A percentile compares a stretch with the other conserved stretches of the same genome.
phyloP scores from a whole-genome alignment of 2,329 filamentous ascomycete genomes.

The Penicillium brasilianum region DNA sequence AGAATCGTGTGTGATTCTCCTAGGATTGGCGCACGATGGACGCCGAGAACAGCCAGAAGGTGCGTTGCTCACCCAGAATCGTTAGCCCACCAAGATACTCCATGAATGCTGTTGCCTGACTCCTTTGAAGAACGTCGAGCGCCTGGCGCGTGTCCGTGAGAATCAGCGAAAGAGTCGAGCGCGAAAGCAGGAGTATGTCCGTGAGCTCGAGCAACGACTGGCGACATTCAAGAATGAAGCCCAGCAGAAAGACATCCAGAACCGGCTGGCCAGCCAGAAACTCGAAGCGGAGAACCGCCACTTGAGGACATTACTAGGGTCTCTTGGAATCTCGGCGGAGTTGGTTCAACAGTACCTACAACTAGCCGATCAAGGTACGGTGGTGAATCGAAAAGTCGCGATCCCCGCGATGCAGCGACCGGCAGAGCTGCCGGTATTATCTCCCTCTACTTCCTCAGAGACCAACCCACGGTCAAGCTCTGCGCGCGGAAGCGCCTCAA shows the following conservation, averaged over 20 bases:
- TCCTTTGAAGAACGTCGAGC: constrained; percentile 31
- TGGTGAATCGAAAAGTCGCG: constrained; percentile 38
- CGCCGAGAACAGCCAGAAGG: constrained; percentile 10
- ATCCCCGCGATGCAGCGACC: constrained; percentile 39
- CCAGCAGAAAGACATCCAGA: constrained; percentile 39
- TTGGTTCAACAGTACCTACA: constrained; percentile 37
- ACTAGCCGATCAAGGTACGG: constrained; percentile 25
- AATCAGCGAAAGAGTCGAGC: constrained; percentile 48
- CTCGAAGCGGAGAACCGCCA: constrained; percentile 42
- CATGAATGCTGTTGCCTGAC: constrained; percentile 12
- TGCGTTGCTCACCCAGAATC: background rate
- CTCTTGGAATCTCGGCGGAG: constrained; percentile 31
- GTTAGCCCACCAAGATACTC: background rate
- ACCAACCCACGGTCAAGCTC: background rate
- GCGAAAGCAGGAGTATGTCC: constrained; percentile 42
- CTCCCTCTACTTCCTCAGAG: background rate
- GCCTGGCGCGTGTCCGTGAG: constrained; percentile 48
- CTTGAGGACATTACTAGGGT: constrained; percentile 34
- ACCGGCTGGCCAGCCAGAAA: constrained; percentile 41
- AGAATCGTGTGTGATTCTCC: background rate
- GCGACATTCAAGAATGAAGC: constrained; percentile 34
- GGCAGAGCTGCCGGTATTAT: background rate
- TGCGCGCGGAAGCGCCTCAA: background rate
- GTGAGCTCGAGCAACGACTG: constrained; percentile 43
- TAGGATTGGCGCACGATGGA: constrained; percentile 3